Conservation (phyloP, 2,329 filamentous ascomycete species). For the Xylariaceae sp. region DNA sequence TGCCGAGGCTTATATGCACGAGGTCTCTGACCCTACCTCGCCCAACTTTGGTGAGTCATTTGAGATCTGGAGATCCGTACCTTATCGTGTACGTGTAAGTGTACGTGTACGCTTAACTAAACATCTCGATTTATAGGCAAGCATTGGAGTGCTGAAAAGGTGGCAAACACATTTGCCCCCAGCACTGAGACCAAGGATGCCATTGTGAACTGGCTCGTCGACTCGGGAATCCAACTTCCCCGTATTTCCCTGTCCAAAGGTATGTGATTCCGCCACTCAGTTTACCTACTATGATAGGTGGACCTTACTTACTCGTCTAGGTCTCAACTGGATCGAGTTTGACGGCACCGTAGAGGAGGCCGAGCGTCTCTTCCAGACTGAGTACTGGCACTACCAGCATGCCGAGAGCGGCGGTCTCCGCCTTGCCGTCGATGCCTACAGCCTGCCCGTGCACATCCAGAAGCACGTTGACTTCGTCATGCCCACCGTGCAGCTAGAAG, state of each 20-base stretch:
- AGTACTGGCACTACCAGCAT: conserved; percentile 39
- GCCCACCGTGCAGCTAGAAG: conserved; percentile 37
- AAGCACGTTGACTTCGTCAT: conserved; percentile 39
- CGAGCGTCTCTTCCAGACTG: conserved; percentile 46
- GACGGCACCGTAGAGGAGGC: conserved; percentile 49
- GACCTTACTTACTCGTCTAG: conserved; percentile 2
- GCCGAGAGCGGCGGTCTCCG: conserved; percentile 30
- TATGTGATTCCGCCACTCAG: not conserved
- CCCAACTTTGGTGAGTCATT: conserved; percentile 37
- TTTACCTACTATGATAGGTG: not conserved
- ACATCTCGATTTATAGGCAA: conserved; percentile 9
- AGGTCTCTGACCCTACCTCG: conserved; percentile 41
- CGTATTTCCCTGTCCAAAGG: conserved; percentile 46
- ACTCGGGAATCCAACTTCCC: conserved; percentile 43
- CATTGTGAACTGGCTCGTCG: conserved; percentile 49
- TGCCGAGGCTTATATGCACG: conserved; percentile 39
- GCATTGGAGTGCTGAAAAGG: conserved; percentile 41
- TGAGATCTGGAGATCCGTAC: not conserved
- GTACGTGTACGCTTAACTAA: not conserved
- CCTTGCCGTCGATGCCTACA: conserved; percentile 39
- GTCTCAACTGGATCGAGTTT: conserved; percentile 49
- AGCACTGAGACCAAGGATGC: conserved; percentile 41
- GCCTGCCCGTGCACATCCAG: conserved; percentile 34
- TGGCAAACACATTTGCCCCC: conserved; percentile 40
- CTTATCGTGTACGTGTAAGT: not conserved